Evolutionary conservation across 139 green algal genomes (phyloP).

Genomic region (Chlamydomonas urium): DNA sequence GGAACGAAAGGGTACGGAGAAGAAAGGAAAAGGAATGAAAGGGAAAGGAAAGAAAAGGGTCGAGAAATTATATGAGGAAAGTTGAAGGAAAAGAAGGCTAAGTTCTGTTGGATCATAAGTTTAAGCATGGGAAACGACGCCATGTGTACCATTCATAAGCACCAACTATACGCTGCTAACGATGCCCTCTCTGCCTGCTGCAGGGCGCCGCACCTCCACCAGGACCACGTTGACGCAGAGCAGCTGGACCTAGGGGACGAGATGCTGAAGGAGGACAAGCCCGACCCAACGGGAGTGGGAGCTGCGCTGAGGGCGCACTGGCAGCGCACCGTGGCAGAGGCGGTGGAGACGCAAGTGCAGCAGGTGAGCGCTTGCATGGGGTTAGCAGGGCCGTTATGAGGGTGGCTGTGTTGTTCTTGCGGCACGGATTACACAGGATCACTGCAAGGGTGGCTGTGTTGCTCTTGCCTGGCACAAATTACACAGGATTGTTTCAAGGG

Average conservation of each 20-base stretch:
- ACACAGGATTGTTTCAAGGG: too few relatives aligned
- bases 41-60: not conserved
- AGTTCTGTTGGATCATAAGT: too few relatives aligned
- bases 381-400: too few relatives aligned
- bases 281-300: slow-evolving; percentile 6
- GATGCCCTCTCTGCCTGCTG: not conserved
- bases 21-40: too few relatives aligned
- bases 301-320: slow-evolving; percentile 7
- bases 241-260: slow-evolving; percentile 10
- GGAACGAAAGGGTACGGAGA: too few relatives aligned
- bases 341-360: not conserved
- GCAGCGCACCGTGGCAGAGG: slow-evolving; percentile 1
- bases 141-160: too few relatives aligned
- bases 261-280: not conserved
- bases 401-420: too few relatives aligned
- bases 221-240: slow-evolving; percentile 4
- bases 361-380: slow-evolving; percentile 4
- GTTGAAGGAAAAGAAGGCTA: not conserved
- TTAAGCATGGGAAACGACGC: too few relatives aligned
- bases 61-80: not conserved
- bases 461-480: too few relatives aligned
- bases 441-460: too few relatives aligned
- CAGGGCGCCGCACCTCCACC: not conserved
- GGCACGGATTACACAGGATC: too few relatives aligned
- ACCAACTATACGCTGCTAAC: too few relatives aligned